Evolutionary conservation across 805 yeast genomes (phyloP).

Genomic region (Cyberlindnera misumaiensis): DNA sequence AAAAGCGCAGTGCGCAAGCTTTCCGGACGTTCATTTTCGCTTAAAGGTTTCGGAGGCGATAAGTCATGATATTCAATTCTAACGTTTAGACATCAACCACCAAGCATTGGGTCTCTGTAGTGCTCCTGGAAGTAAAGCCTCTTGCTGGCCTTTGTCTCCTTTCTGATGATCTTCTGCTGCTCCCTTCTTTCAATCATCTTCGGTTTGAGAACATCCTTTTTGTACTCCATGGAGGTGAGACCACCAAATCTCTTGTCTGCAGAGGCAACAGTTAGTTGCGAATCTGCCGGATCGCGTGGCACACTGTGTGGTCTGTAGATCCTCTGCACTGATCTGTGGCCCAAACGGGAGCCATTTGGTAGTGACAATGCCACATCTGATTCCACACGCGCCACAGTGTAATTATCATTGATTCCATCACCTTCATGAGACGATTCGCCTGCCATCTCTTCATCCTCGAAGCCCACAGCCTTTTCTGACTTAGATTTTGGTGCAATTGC

Average conservation of each 20-base stretch:
- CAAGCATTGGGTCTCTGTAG: constrained; percentile 67
- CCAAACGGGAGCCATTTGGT: constrained; percentile 73
- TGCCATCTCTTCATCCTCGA: constrained; percentile 24
- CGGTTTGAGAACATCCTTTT: constrained; percentile 41
- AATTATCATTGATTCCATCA: constrained; percentile 27
- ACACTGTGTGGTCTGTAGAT: constrained; percentile 62
- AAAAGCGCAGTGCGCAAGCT: constrained; percentile 23
- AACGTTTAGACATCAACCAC: constrained; percentile 13
- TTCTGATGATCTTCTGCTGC: constrained; percentile 31
- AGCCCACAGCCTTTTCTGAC: constrained; percentile 24
- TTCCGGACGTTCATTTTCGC: constrained; percentile 25
- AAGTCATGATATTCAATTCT: not conserved
- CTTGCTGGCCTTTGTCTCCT: constrained; percentile 50
- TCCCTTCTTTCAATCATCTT: constrained; percentile 38
- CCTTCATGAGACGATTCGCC: constrained; percentile 20
- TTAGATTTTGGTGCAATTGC: constrained; percentile 24
- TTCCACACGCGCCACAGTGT: constrained; percentile 36
- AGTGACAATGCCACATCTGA: constrained; percentile 59
- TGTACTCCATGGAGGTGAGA: constrained; percentile 55
- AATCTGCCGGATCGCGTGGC: constrained; percentile 44
- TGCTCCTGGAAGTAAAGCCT: constrained; percentile 80
- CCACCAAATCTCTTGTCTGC: constrained; percentile 60
- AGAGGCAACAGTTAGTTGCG: constrained; percentile 68
- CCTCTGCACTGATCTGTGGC: constrained; percentile 72
- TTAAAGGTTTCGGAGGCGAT: constrained; percentile 24